Conservation (phyloP, 192 early-diverging fungal genomes). For the Mortierella alpina region DNA sequence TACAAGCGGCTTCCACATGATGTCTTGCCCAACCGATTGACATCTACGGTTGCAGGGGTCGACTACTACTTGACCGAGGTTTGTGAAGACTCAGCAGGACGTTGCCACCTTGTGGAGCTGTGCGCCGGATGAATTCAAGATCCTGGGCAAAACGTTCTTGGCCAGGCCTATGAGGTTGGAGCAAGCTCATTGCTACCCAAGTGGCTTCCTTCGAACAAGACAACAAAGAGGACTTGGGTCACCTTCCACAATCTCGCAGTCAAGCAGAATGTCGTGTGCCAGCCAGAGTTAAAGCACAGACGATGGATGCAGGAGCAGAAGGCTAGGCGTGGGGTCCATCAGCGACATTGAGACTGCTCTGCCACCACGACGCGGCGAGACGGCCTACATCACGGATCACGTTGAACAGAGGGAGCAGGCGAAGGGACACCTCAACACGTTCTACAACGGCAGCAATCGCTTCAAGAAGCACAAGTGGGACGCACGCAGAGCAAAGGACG, state of each 20-base stretch:
- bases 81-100: slow-evolving; percentile 13
- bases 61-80: slow-evolving; percentile 22
- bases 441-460: slow-evolving; percentile 8
- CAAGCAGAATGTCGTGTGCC: slow-evolving; percentile 12
- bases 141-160: slow-evolving; percentile 11
- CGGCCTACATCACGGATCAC: background rate
- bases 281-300: slow-evolving; percentile 4
- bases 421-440: background rate
- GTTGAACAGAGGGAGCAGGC: background rate
- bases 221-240: background rate
- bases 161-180: slow-evolving; percentile 12
- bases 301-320: slow-evolving; percentile 6
- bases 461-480: slow-evolving; percentile 17
- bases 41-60: background rate
- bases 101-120: slow-evolving; percentile 6
- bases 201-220: background rate
- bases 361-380: slow-evolving; percentile 6
- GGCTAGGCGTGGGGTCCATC: background rate
- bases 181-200: slow-evolving; percentile 10
- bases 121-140: slow-evolving; percentile 3
- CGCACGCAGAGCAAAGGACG: background rate
- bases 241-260: slow-evolving; percentile 20
- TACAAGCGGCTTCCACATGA: slow-evolving; percentile 6
- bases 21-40: background rate
- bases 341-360: slow-evolving; percentile 4